phyloP scores from a whole-genome alignment of 257 asterid species.

The Fraxinus americana region DNA sequence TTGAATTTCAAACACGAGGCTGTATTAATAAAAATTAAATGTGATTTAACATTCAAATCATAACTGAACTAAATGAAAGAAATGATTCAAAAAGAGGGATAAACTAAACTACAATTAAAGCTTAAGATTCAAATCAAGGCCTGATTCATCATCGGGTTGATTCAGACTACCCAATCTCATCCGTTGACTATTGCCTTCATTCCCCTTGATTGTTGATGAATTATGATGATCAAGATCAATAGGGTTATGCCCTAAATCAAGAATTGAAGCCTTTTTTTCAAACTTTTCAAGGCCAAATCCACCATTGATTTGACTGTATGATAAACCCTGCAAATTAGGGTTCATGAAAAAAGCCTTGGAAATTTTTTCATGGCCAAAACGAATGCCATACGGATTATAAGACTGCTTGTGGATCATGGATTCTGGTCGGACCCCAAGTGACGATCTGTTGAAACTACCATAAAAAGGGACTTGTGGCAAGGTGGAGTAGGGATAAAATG shows the following conservation, averaged over 20 bases:
- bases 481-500: conserved; percentile 39
- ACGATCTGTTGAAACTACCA: conserved; percentile 31
- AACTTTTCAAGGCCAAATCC: conserved; percentile 25
- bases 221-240: background rate
- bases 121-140: conserved; percentile 54
- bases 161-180: conserved; percentile 18
- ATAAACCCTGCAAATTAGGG: conserved; percentile 25
- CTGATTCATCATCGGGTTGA: conserved; percentile 31
- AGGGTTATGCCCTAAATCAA: conserved; percentile 24
- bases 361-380: conserved; percentile 27
- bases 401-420: conserved; percentile 49
- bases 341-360: conserved; percentile 31
- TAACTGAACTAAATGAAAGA: conserved; percentile 3
- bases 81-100: background rate
- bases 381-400: conserved; percentile 26
- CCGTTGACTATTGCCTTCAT: conserved; percentile 23
- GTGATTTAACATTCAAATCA: background rate
- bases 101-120: conserved; percentile 25
- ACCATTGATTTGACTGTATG: conserved; percentile 17
- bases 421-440: conserved; percentile 46
- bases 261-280: conserved; percentile 20
- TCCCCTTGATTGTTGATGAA: conserved; percentile 3
- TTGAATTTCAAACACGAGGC: background rate
- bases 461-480: conserved; percentile 38
- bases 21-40: background rate